These are phyloP conservation scores for Teratosphaeria epicoccoides DNA, from an alignment of 2,329 filamentous ascomycete species.

Conservation along the genomic window DNA sequence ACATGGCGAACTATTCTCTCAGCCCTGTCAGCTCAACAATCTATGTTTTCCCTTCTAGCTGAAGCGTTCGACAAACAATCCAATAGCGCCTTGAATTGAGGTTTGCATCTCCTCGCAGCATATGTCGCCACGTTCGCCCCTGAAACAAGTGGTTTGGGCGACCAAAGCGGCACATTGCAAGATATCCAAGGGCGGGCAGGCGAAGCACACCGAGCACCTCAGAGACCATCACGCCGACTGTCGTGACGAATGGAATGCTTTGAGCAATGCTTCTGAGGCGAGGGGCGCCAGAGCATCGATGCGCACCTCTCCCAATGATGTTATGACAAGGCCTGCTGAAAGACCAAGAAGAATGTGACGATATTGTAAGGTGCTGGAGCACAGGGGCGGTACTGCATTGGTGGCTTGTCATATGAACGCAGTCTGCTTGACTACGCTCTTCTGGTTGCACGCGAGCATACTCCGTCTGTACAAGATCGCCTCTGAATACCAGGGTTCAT, in stretches of 20 bases:
- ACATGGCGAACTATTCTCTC: too few relatives aligned
- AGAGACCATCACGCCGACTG: neutral
- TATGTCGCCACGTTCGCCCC: neutral
- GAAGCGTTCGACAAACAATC: too few relatives aligned
- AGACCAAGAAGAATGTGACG: neutral
- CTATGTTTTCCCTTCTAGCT: too few relatives aligned
- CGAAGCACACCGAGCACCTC: neutral
- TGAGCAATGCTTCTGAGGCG: neutral
- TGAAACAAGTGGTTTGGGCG: neutral
- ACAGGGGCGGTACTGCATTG: too few relatives aligned
- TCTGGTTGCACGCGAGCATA: too few relatives aligned
- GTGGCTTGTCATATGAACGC: too few relatives aligned
- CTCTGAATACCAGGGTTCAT: too few relatives aligned
- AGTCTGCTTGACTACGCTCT: too few relatives aligned
- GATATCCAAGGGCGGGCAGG: neutral
- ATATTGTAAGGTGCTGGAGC: neutral
- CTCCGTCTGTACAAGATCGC: too few relatives aligned
- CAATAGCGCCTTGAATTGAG: too few relatives aligned
- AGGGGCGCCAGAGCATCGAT: neutral
- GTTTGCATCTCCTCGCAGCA: too few relatives aligned
- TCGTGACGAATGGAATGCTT: neutral
- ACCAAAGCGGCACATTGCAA: neutral
- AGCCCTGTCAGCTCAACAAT: too few relatives aligned
- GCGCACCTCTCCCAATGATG: neutral
- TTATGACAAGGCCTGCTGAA: neutral